phyloP scores from a whole-genome alignment of 2,329 filamentous ascomycete species.

The Sphaerulina vaccinii region DNA sequence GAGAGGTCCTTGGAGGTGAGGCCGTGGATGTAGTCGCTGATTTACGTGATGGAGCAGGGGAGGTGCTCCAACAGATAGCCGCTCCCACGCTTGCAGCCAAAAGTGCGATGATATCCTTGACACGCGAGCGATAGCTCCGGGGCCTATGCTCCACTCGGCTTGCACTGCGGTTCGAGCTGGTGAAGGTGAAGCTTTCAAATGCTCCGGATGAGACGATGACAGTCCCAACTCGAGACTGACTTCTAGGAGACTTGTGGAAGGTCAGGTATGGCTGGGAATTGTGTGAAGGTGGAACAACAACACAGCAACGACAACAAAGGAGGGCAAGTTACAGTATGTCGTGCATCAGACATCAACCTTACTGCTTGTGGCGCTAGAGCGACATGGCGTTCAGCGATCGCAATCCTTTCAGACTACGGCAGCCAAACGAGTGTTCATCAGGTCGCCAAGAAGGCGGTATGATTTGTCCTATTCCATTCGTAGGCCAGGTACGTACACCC shows the following conservation, averaged over 20 bases:
- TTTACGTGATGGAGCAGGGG: background rate
- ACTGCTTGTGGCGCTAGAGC: background rate
- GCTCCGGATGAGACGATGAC: too few species aligned
- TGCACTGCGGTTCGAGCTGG: constrained; percentile 6
- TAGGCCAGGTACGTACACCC: background rate
- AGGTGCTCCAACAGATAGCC: background rate
- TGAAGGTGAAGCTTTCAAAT: background rate
- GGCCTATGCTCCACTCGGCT: constrained; percentile 2
- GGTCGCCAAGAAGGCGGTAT: constrained; percentile 1
- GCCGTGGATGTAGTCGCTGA: background rate
- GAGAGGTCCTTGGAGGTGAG: background rate
- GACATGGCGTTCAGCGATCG: constrained; percentile 8
- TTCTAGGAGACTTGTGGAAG: too few species aligned
- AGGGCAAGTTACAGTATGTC: too few species aligned
- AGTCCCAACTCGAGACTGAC: too few species aligned
- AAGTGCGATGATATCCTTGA: constrained; percentile 4
- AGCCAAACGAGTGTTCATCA: constrained; percentile 2
- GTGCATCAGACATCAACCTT: background rate
- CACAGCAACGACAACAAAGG: too few species aligned
- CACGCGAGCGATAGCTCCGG: background rate
- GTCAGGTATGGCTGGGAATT: too few species aligned
- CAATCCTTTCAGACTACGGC: constrained; percentile 7
- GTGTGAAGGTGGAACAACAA: too few species aligned
- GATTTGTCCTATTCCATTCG: too few species aligned
- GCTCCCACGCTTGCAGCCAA: background rate